Base-by-base conservation (phyloP, 2,329 filamentous ascomycete genomes). In the Aureobasidium lini region DNA sequence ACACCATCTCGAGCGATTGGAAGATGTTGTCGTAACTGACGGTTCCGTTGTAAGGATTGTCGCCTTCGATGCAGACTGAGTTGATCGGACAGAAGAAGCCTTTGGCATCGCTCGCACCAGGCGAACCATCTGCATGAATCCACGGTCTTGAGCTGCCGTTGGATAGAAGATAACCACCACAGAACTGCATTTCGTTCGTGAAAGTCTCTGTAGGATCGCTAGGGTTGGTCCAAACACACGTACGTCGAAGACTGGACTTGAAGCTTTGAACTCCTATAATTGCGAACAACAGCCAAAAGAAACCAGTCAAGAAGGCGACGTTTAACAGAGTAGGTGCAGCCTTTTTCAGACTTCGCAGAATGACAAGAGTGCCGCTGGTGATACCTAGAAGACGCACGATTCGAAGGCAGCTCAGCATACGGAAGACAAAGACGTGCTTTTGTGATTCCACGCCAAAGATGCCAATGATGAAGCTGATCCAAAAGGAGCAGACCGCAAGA, bases 211-310 rank as follows among this genome's bases (percentile, higher is more conserved):
- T 57, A 32, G 82, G 67, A 50, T 71, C 72, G 9, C 68, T 67
- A 79, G 86, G 64, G 73, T 77, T 68, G 75, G 85, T 65, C 76
- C 76, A 79, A 11, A 79, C 76, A 61, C 78, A 81, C 13, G 71
- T 75, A 39, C 78, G 73, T 43, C 76, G 70, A 13, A 79, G 68
- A 64, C 78, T 80, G 46, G 77, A 78, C 62, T 81, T 80, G 73
- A 99, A 99, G 73, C 89, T 96, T 71, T 99, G 95, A 23, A 99
- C 88, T 6, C 94, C 95, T 61, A 99, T 86, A 63, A 99, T 96
- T 39, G 91, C 94, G 75, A 99, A 99, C 10, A 97, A 77, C 43
- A 99, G 81, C 94, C 94, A 99, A 75, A 99, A 99, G 75, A 99
- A 99, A 13, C 89, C 83, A 65, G 99, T 91, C 23, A 99, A 79